A percentile compares a stretch with the other conserved stretches of the same genome.
phyloP scores from a whole-genome alignment of 305 asterid species.

The Fraxinus velutina region DNA sequence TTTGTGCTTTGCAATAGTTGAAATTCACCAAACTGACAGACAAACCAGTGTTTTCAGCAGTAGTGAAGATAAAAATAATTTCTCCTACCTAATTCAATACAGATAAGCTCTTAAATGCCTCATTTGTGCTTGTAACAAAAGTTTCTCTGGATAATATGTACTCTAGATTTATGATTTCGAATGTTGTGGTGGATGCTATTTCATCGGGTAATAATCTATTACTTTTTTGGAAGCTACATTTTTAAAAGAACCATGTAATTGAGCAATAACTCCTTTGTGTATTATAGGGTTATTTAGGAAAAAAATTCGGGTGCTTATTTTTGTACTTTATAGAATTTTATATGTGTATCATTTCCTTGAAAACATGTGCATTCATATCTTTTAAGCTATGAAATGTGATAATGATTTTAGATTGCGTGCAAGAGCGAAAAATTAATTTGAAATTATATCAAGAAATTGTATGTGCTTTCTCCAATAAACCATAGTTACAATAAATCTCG shows the following conservation, averaged over 20 bases:
- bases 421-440: not conserved
- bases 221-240: not conserved
- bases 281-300: not conserved
- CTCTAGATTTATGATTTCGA: not conserved
- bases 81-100: not conserved
- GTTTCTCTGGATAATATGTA: not conserved
- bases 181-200: not conserved
- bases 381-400: not conserved
- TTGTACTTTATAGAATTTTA: not conserved
- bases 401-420: not conserved
- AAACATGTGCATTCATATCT: not conserved
- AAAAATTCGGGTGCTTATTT: not conserved
- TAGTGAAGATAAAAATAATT: not conserved
- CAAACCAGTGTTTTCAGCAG: not conserved
- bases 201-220: not conserved
- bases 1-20: not conserved
- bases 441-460: not conserved
- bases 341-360: not conserved
- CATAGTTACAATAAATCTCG: not conserved
- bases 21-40: not conserved
- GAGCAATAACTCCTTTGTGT: not conserved
- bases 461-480: not conserved
- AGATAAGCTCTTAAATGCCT: not conserved
- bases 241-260: not conserved
- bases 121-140: not conserved